Base-by-base conservation (phyloP, 2,329 filamentous ascomycete species). In the Gnomoniopsis smithogilvyi region DNA sequence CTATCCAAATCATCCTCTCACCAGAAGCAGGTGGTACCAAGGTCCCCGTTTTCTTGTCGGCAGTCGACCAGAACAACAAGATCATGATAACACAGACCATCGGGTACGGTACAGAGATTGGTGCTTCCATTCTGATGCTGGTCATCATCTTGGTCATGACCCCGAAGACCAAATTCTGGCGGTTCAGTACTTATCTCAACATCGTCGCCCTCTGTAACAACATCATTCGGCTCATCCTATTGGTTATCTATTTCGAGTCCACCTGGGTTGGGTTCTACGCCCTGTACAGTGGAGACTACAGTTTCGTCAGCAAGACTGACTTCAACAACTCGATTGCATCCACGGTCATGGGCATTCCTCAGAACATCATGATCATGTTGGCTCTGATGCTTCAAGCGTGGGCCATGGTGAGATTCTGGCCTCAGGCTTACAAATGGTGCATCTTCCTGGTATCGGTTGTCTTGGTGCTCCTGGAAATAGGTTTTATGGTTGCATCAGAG, bases 51-150 rank as follows among this genome's bases (percentile, higher is more conserved):
- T 26, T 59, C 10, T 51, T 58, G 11, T 12, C 38, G 6, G 36
- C 3, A 1, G 38, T 80, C 50, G 71, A 78, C 62, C 43, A 51
- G 24, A 65, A 70, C 53, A 72, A 70, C 62, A 63, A 66, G 24
- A 67, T 69, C 33, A 68, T 70, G 45, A 61, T 71, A 63, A 73
- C 70, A 65, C 70, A 74, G 26, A 70, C 69, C 68, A 85, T 90
- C 76, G 88, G 86, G 73, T 91, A 88, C 69, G 87, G 83, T 54
- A 74, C 81, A 19, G 90, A 94, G 70, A 78, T 92, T 54, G 91
- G 91, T 33, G 84, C 88, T 24, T 84, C 83, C 50, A 64, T 87
- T 59, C 73, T 88, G 61, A 82, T 92, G 67, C 76, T 93, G 19
- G 65, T 88, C 47, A 78, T 89, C 33, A 75, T 93, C 2, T 73